phyloP scores from a whole-genome alignment of 768 basidiomycete genomes.

The Mycena kentingensis region DNA sequence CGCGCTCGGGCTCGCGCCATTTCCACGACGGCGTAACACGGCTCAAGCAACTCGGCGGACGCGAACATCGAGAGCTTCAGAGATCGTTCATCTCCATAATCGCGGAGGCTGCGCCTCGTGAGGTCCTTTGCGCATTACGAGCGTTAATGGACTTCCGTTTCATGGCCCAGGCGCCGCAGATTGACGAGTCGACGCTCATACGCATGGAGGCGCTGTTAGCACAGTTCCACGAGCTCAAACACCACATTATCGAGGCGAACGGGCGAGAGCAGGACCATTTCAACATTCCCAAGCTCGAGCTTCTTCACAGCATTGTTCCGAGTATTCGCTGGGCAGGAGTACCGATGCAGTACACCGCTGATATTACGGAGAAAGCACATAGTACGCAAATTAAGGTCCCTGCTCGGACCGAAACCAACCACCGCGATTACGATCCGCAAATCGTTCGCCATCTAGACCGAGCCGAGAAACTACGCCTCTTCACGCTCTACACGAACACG shows the following conservation, averaged over 20 bases:
- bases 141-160: too few relatives aligned
- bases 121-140: conserved; percentile 35
- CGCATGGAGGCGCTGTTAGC: conserved; percentile 26
- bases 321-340: too few relatives aligned
- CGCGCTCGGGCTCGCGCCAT: conserved; percentile 36
- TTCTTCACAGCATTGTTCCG: conserved; percentile 34
- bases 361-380: too few relatives aligned
- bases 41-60: conserved; percentile 44
- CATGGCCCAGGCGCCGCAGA: conserved; percentile 33
- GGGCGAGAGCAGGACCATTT: too few relatives aligned
- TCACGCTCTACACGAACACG: conserved; percentile 27
- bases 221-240: too few relatives aligned
- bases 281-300: conserved; percentile 45
- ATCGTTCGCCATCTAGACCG: too few relatives aligned
- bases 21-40: conserved; percentile 40
- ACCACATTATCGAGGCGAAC: too few relatives aligned
- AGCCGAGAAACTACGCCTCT: too few relatives aligned
- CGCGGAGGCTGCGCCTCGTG: conserved; percentile 30
- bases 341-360: too few relatives aligned
- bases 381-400: too few relatives aligned
- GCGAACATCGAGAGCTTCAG: conserved; percentile 41
- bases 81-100: conserved; percentile 37
- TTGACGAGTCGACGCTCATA: conserved; percentile 24
- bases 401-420: too few relatives aligned
- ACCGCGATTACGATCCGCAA: too few relatives aligned